Base-by-base conservation (phyloP, 768 basidiomycete species). In the Kwoniella dejecticola region DNA sequence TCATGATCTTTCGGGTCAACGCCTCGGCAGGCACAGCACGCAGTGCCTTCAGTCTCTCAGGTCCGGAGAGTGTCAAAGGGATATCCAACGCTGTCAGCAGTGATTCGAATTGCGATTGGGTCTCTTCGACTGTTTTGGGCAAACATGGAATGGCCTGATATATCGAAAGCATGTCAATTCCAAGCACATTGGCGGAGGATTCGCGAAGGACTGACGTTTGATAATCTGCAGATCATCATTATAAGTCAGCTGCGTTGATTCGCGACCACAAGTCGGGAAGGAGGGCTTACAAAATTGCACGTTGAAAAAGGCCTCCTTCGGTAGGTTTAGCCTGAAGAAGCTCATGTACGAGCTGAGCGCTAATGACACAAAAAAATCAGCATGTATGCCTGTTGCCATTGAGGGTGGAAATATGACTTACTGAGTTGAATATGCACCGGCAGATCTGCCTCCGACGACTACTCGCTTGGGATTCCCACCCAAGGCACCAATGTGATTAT, bases 61-160 rank as follows among this genome's bases (percentile, higher is more conserved):
- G 42, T 10, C 63, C 52, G 21, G 31, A 27, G 17, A 59, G 33
- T 6, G 45, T 41, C 19, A 59, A 38, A 5, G 63, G 44, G 23
- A 64, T 59, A 17, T 41, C 50, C 19, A 64, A 30, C 2, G 63
- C 57, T 29, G 31, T 50, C 21, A 50, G 21, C n/a, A 64, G 44
- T 3, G 44, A 46, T 38, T 64, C 55, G 41, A 64, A 64, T 38
- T 60, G 57, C 4, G 19, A 19, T 49, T 64, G 63, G 12, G 50
- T 54, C 15, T 64, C 56, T 40, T 57, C 63, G 17, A 64, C 52
- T 7, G 63, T 50, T 29, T 64, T 64, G 27, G 63, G 63, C 26
- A 60, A 40, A 47, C 57, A 50, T 19, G 57, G 57, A 33, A 64
- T 55, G n/a, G 63, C 63, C 42, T 64, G 40, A 8, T 45, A 59